Conservation (phyloP, 116 monocot genomes). For the Phalaenopsis hybrid region DNA sequence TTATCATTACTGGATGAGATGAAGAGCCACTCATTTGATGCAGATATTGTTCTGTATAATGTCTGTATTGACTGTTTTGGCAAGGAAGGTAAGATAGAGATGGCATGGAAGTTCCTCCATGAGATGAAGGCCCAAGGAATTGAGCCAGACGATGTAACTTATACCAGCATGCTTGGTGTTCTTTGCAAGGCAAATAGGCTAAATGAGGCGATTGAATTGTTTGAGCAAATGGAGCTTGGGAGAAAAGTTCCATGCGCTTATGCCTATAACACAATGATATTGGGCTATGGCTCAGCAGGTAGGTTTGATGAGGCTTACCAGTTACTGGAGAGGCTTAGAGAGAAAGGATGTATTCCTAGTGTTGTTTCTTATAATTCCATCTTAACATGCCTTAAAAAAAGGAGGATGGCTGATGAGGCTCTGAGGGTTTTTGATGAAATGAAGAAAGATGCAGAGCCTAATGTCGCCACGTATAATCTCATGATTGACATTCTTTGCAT, state of each 20-base stretch:
- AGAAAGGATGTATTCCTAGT: conserved; percentile 56
- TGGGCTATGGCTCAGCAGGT: conserved; percentile 50
- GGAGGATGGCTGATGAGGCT: conserved; percentile 42
- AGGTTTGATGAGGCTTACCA: conserved; percentile 37
- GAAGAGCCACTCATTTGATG: conserved; percentile 42
- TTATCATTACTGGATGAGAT: conserved; percentile 37
- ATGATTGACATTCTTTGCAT: conserved; percentile 47
- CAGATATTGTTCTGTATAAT: conserved; percentile 47
- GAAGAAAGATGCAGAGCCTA: conserved; percentile 57
- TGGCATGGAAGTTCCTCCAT: conserved; percentile 66
- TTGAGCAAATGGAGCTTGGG: conserved; percentile 37
- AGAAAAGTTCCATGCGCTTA: conserved; percentile 46
- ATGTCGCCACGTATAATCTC: conserved; percentile 40
- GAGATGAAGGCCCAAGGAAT: conserved; percentile 46
- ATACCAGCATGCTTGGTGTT: conserved; percentile 53
- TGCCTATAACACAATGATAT: conserved; percentile 55
- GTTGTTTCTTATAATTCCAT: conserved; percentile 56
- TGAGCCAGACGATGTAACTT: conserved; percentile 49
- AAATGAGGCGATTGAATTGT: conserved; percentile 39
- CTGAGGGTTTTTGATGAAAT: conserved; percentile 40
- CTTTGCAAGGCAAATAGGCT: conserved; percentile 42
- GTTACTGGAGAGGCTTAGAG: conserved; percentile 43
- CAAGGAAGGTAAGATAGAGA: conserved; percentile 50
- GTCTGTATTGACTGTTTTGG: conserved; percentile 59
- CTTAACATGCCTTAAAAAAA: conserved; percentile 47